Evolutionary conservation across 2,329 filamentous ascomycete species (phyloP), one percentile per base, ranked within the genome.

Genomic region (Clonostachys solani): DNA sequence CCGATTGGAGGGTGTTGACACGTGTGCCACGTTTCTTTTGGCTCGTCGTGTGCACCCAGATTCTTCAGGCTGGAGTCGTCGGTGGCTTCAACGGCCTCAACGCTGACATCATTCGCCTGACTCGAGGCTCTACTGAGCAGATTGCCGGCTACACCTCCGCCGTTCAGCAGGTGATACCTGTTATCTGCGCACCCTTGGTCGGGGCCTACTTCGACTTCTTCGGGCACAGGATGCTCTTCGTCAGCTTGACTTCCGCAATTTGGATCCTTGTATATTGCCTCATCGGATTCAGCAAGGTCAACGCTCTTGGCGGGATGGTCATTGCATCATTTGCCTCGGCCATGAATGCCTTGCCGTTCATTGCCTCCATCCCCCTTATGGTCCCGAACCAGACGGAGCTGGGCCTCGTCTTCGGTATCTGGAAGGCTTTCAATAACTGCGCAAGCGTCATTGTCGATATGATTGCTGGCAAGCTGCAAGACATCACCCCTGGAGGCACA

Each of bases 381-480:
- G 54, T 56, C 3, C 50, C 53, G 1, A 51, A 46, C 42, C 58
- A 59, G 34, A 18, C 51, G 12, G 49, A 59, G 43, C 49, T 60
- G 6, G 57, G 58, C 8, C 56, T 59, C 2, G 56, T 52, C 2
- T 53, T 60, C 29, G 56, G 58, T 12, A 55, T 60, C 40, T 60
- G 57, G 58, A 58, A 59, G 48, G 51, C 54, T 2, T 60, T 59
- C 35, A 60, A 60, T 48, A 60, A 60, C 40, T 53, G 54, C 37
- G 55, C 52, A 18, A 58, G 54, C 19, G 56, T 59, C 15, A 49
- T 60, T 18, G 54, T 60, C 12, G 58, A 60, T 37, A 60, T 60
- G 55, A 58, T 59, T 45, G 51, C 57, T 7, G 56, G 57, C 2
- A 47, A 52, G 10, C 47, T 60, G 15, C 55, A 60, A n/a, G 57